Base-by-base conservation (phyloP, 208 protist genomes). In the Crithidia expoeki region DNA sequence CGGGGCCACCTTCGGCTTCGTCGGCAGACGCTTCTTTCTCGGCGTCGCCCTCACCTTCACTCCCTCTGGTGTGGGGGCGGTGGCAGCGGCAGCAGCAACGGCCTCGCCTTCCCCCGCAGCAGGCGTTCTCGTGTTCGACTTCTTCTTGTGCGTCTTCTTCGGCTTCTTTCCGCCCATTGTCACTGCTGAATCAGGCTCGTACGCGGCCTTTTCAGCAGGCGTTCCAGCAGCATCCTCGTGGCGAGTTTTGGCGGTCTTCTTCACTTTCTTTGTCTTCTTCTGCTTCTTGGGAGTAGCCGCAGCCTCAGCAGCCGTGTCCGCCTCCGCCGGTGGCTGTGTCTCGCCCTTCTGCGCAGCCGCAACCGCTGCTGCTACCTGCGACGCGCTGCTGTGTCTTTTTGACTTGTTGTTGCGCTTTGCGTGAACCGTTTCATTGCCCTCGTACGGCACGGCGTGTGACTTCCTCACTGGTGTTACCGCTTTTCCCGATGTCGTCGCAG, bases 371-470 rank as follows among this genome's bases (percentile, higher is more conserved):
- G 58, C 32, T 36, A 32, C 58, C 11, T 38, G 16, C 4, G 34
- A 19, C 11, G 28, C 36, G 11, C 21, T 38, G 34, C 12, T 64
- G 56, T 49, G 56, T 25, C 44, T 64, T 28, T 3, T 27, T 12
- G 23, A n/a, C 27, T 51, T 49, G 32, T 50, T 64, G 27, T 16
- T 33, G 21, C 42, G 58, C 40, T 64, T 64, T 27, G 27, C 16
- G 58, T 51, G 59, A 7, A 55, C 36, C 17, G 59, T 52, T 28
- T 33, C 59, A 25, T 36, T 55, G 21, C 69, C 69, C 32, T 73
- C 61, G 61, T 63, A 75, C 19, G 61, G 69, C 27, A 75, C 60
- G 2, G 51, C 60, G 7, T 56, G 59, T 16, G 61, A 61, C 23
- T 42, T 49, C 23, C 28, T 11, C 17, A 52, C 52, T n/a, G 60